Evolutionary conservation across 2,329 filamentous ascomycete genomes (phyloP).

Genomic region (Stachybotrys chlorohalonatus): DNA sequence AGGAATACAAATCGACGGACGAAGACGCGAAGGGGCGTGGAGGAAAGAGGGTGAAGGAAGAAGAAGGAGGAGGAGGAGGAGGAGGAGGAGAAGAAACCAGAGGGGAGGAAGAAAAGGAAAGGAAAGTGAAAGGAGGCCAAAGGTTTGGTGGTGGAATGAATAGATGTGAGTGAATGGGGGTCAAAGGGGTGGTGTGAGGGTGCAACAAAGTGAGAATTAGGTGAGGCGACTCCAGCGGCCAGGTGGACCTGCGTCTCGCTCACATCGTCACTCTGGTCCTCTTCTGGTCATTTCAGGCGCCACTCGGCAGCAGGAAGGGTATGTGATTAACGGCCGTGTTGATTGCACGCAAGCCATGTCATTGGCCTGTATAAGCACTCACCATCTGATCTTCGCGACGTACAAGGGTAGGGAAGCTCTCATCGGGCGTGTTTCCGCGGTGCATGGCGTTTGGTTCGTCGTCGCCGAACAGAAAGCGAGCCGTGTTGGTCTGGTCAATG

Average conservation of each 20-base stretch:
- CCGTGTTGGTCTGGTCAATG: conserved; percentile 76
- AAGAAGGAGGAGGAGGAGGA: neutral
- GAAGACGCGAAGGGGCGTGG: neutral
- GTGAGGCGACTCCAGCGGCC: neutral
- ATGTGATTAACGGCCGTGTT: neutral
- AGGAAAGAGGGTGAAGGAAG: neutral
- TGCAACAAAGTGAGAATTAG: neutral
- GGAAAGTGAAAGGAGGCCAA: neutral
- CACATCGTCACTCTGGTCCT: neutral
- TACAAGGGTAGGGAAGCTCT: conserved; percentile 79
- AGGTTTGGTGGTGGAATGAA: neutral
- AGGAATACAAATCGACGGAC: conserved; percentile 5
- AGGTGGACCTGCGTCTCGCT: neutral
- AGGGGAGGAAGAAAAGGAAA: neutral
- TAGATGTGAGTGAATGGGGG: no score
- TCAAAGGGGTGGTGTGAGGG: neutral
- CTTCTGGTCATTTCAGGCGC: neutral
- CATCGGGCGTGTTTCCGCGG: conserved; percentile 55
- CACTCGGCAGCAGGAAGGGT: neutral
- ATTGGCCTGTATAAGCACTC: conserved; percentile 17
- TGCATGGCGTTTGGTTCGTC: conserved; percentile 50
- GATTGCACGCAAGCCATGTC: no score
- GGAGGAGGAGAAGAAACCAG: neutral
- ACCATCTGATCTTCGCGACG: conserved; percentile 53
- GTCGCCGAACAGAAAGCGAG: conserved; percentile 78